Evolutionary conservation across 169 alveolate species (phyloP).

Genomic region (Eimeria praecox): DNA sequence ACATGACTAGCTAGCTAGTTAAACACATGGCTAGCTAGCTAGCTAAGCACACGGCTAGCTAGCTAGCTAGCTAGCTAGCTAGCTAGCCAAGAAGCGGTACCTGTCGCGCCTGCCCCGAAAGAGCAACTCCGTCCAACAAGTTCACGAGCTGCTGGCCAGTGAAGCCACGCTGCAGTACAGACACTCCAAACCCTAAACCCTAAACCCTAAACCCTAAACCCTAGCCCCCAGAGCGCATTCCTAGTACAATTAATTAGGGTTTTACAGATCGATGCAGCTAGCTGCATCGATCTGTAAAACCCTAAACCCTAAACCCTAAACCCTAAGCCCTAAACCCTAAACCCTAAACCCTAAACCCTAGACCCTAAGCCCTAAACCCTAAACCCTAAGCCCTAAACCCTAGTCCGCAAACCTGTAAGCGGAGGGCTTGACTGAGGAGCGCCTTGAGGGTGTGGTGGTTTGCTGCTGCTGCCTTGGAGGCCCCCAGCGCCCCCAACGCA

Average conservation of each 20-base stretch:
- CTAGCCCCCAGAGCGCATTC: neutral
- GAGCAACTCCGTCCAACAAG: constrained; percentile 68
- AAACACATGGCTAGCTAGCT: too few relatives aligned
- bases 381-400: neutral
- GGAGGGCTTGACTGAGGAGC: constrained; percentile 57
- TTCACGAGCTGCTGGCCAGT: constrained; percentile 73
- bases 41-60: too few relatives aligned
- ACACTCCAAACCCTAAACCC: constrained; percentile 40
- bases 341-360: neutral
- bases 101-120: constrained; percentile 50
- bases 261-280: too few relatives aligned
- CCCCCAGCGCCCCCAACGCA: constrained; percentile 42
- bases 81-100: constrained; percentile 18
- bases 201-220: neutral
- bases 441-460: constrained; percentile 4
- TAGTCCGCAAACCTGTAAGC: constrained; percentile 4
- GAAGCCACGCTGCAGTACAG: constrained; percentile 63
- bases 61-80: neutral
- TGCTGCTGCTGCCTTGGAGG: constrained; percentile 60
- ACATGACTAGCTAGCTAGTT: too few relatives aligned
- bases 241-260: too few relatives aligned
- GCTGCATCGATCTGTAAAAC: too few relatives aligned
- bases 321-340: constrained; percentile 16
- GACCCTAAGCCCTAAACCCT: neutral
- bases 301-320: constrained; percentile 24